phyloP scores from a whole-genome alignment of 2,329 filamentous ascomycete species.

The Thielaviopsis punctulata region DNA sequence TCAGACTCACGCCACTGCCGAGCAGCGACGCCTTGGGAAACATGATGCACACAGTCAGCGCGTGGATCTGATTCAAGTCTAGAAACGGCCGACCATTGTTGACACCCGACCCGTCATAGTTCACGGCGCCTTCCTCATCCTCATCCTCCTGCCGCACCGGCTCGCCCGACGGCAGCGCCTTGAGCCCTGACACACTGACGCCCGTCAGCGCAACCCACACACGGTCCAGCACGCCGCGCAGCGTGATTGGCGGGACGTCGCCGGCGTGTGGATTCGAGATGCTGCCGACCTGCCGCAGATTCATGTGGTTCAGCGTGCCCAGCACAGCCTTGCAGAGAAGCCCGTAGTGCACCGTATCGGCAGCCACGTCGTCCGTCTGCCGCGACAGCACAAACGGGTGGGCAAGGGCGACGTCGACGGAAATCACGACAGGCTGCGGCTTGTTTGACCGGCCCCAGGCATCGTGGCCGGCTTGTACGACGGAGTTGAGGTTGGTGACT shows the following conservation, averaged over 20 bases:
- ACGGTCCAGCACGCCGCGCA: slow-evolving; percentile 18
- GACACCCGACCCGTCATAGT: not conserved
- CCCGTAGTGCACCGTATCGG: slow-evolving; percentile 64
- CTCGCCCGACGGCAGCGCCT: slow-evolving; percentile 2
- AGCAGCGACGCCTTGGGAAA: slow-evolving; percentile 54
- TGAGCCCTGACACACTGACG: slow-evolving; percentile 12
- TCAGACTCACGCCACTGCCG: slow-evolving; percentile 41
- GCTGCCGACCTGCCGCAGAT: slow-evolving; percentile 5
- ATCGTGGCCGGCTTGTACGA: slow-evolving; percentile 40
- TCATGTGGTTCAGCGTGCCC: slow-evolving; percentile 23
- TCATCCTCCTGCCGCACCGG: not conserved
- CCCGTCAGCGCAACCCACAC: slow-evolving; percentile 21
- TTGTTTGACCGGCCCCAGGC: slow-evolving; percentile 47
- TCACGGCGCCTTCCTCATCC: not conserved
- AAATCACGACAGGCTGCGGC: slow-evolving; percentile 44
- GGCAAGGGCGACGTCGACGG: slow-evolving; percentile 39
- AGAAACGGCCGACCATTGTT: slow-evolving; percentile 18
- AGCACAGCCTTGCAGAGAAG: slow-evolving; percentile 49
- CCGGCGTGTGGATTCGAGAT: not conserved
- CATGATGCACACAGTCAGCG: slow-evolving; percentile 33
- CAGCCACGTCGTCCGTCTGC: slow-evolving; percentile 39
- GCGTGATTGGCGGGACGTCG: slow-evolving; percentile 4
- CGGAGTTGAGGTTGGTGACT: slow-evolving; percentile 43
- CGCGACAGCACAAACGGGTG: slow-evolving; percentile 41
- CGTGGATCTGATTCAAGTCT: slow-evolving; percentile 21